Evolutionary conservation across 2,329 filamentous ascomycete species (phyloP).

Genomic region (Aspergillus vadensis): DNA sequence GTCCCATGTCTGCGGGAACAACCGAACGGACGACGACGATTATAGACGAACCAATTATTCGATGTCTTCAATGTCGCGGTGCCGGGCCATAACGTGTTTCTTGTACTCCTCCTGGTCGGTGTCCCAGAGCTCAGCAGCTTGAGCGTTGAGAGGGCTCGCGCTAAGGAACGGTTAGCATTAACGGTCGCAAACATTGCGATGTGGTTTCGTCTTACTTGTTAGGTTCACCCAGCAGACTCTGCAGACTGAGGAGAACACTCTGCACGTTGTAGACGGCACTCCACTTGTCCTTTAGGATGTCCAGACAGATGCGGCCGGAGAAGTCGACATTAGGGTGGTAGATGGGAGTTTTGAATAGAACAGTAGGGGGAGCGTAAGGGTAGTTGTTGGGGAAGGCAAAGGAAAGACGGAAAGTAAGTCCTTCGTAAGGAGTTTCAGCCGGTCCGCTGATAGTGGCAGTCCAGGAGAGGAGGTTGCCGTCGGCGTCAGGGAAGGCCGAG

Average conservation of each 20-base stretch:
- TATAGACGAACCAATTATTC: constrained; percentile 31
- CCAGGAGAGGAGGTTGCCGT: constrained; percentile 90
- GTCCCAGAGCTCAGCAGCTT: constrained; percentile 96
- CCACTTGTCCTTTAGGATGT: constrained; percentile 99
- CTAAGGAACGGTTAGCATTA: constrained; percentile 50
- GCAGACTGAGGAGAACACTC: constrained; percentile 86
- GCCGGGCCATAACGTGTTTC: constrained; percentile 65
- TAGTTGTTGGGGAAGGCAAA: constrained; percentile 92
- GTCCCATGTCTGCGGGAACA: constrained; percentile 13
- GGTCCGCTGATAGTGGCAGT: constrained; percentile 92
- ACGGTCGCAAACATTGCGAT: background rate
- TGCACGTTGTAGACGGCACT: constrained; percentile 96
- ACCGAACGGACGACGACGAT: constrained; percentile 4
- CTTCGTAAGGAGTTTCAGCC: constrained; percentile 85
- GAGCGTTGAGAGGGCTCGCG: constrained; percentile 89
- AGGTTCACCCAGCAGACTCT: constrained; percentile 92
- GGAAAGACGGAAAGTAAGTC: constrained; percentile 85
- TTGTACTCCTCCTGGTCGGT: constrained; percentile 85
- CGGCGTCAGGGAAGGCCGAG: constrained; percentile 88
- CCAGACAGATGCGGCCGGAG: constrained; percentile 91
- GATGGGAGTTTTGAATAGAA: constrained; percentile 97
- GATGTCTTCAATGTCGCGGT: constrained; percentile 58
- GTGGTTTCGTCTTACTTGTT: constrained; percentile 74
- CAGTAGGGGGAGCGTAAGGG: constrained; percentile 85
- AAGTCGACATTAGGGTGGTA: constrained; percentile 99